Percentiles rank a stretch among this genome's conserved stretches.
Evolutionary conservation across 768 basidiomycete genomes (phyloP).

Genomic region (Collybiopsis luxurians): DNA sequence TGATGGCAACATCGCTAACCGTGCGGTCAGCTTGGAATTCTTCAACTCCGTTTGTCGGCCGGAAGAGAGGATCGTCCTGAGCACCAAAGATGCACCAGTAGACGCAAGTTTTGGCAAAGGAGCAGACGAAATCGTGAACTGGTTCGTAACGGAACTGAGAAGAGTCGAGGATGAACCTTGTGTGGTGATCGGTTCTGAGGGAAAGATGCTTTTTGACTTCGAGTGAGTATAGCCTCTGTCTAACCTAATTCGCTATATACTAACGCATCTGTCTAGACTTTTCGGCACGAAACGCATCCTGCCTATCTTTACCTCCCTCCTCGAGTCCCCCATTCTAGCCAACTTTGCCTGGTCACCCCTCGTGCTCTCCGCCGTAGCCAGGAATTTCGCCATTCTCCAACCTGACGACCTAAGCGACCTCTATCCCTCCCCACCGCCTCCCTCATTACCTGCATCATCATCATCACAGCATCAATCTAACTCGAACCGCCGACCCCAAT

Average conservation of each 20-base stretch:
- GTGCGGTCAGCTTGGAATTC: slow-evolving; percentile 21
- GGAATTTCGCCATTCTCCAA: slow-evolving; percentile 6
- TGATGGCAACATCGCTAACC: slow-evolving; percentile 40
- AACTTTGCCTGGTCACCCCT: slow-evolving; percentile 29
- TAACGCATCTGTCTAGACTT: neutral
- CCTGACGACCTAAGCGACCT: slow-evolving; percentile 1
- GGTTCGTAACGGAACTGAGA: slow-evolving; percentile 40
- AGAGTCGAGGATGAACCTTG: slow-evolving; percentile 18
- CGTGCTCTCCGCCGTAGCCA: slow-evolving; percentile 16
- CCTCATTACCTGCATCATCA: slow-evolving; percentile 17
- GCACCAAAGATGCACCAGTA: slow-evolving; percentile 31
- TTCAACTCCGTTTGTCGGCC: slow-evolving; percentile 45
- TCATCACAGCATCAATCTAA: too few species aligned
- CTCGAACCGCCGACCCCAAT: neutral
- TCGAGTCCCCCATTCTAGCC: slow-evolving; percentile 38
- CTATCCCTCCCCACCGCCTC: neutral
- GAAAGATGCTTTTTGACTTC: neutral
- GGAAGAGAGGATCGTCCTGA: slow-evolving; percentile 26
- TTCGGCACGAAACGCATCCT: slow-evolving; percentile 31
- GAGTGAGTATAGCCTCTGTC: neutral
- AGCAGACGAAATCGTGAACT: slow-evolving; percentile 35
- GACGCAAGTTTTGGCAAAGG: slow-evolving; percentile 26
- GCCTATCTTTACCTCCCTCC: slow-evolving; percentile 32
- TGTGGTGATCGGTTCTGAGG: neutral
- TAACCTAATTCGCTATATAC: too few species aligned